Evolutionary conservation across 371 early-diverging fungal genomes (phyloP).

Genomic region (Dichotomocladium elegans): DNA sequence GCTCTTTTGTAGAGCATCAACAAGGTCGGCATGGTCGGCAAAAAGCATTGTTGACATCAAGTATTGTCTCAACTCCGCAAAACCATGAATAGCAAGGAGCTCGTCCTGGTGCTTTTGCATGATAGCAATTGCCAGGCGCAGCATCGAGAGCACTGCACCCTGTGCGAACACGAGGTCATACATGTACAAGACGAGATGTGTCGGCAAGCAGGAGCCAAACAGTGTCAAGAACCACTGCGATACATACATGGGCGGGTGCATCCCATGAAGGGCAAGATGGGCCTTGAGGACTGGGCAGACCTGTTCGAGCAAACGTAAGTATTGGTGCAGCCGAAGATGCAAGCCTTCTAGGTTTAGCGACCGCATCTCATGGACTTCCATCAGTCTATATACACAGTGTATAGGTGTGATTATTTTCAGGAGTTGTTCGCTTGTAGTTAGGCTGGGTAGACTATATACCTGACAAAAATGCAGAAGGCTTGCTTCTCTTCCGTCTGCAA

Average conservation of each 20-base stretch:
- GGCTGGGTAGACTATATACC: slow-evolving; percentile 17
- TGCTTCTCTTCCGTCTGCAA: slow-evolving; percentile 84
- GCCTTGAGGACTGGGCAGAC: slow-evolving; percentile 66
- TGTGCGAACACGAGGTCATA: slow-evolving; percentile 89
- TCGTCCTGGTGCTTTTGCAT: slow-evolving; percentile 69
- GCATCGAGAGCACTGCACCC: slow-evolving; percentile 73
- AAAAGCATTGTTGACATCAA: slow-evolving; percentile 70
- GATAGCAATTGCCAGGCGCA: slow-evolving; percentile 78
- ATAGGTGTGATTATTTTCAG: background rate
- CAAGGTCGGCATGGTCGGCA: slow-evolving; percentile 55
- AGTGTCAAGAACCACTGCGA: slow-evolving; percentile 91
- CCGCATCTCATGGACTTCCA: slow-evolving; percentile 82
- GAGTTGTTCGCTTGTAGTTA: too few species aligned
- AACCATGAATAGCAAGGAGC: slow-evolving; percentile 64
- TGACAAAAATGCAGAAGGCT: slow-evolving; percentile 81
- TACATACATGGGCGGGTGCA: slow-evolving; percentile 84
- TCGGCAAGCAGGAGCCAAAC: slow-evolving; percentile 85
- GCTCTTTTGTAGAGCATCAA: slow-evolving; percentile 67
- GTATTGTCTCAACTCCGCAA: slow-evolving; percentile 69
- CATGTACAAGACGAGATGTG: slow-evolving; percentile 74
- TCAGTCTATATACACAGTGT: too few species aligned
- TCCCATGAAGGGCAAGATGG: slow-evolving; percentile 70
- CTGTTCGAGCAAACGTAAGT: slow-evolving; percentile 76
- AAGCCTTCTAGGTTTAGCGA: slow-evolving; percentile 74
- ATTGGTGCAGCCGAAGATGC: slow-evolving; percentile 77